Evolutionary conservation across 495 filamentous ascomycete species (phyloP), one percentile per base, ranked within the genome.

Genomic region (Acidomyces sp.): DNA sequence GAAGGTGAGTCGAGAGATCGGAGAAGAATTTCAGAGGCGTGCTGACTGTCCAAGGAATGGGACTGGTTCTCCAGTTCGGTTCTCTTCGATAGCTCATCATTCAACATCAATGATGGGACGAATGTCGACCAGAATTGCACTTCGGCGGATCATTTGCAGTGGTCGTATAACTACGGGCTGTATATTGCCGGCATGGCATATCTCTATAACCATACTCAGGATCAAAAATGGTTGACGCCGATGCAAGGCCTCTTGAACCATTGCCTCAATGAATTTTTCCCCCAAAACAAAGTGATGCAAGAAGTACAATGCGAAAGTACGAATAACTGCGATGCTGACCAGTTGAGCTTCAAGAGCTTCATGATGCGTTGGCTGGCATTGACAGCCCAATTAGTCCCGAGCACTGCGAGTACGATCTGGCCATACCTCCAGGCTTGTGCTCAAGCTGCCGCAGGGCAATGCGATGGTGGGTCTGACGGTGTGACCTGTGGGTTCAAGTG

Each of bases 61-160:
- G n/a, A n/a, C n/a, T n/a, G n/a, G n/a, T n/a, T n/a, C n/a, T n/a
- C n/a, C n/a, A n/a, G n/a, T n/a, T n/a, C n/a, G n/a, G n/a, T n/a
- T n/a, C n/a, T n/a, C n/a, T n/a, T n/a, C n/a, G n/a, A n/a, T n/a
- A n/a, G n/a, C n/a, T n/a, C n/a, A n/a, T n/a, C n/a, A n/a, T 83
- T 71, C 48, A 60, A 68, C 34, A 69, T 86, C 37, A 82, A 57
- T 38, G 79, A 86, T 42, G 82, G 81, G 3, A 66, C 70, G 1
- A 69, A 75, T 34, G 67, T 66, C 39, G 60, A 61, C 16, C 41
- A 45, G 0, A 71, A 75, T 27, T 82, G 77, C 54, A 65, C 56
- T 18, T 43, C 62, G 10, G 52, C 75, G 20, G 45, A 53, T 35
- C 36, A 41, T n/a, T 32, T 47, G 30, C 41, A 47, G 37, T 55